Percentiles rank a stretch among this genome's conserved stretches.
These are phyloP conservation scores for Chernovozyma aurita DNA, from an alignment of 1,139 yeast species.

Conservation along the genomic window DNA sequence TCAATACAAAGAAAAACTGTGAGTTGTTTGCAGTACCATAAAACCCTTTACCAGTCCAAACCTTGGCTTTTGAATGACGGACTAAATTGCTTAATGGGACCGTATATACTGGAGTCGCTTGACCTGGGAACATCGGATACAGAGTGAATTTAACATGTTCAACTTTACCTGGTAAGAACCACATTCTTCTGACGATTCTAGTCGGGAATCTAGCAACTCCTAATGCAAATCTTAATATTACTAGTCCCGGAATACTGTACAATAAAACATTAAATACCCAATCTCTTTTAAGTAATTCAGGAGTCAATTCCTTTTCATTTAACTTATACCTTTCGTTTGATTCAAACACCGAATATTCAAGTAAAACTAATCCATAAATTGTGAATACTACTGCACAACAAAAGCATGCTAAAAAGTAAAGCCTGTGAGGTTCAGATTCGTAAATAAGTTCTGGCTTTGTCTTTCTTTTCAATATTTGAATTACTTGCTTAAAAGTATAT, in stretches of 20 bases:
- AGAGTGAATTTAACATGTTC: slow-evolving; percentile 62
- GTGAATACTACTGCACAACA: slow-evolving; percentile 66
- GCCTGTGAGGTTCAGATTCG: slow-evolving; percentile 78
- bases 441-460: slow-evolving; percentile 69
- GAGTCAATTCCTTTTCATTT: slow-evolving; percentile 45
- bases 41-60: slow-evolving; percentile 84
- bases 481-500: slow-evolving; percentile 58
- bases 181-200: slow-evolving; percentile 67
- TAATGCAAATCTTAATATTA: slow-evolving; percentile 32
- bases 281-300: slow-evolving; percentile 32
- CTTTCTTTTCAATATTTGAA: slow-evolving; percentile 53
- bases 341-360: slow-evolving; percentile 55
- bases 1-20: slow-evolving; percentile 68
- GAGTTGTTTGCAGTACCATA: slow-evolving; percentile 79
- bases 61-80: slow-evolving; percentile 59
- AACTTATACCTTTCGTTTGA: slow-evolving; percentile 56
- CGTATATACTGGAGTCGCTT: slow-evolving; percentile 71
- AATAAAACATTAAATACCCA: slow-evolving; percentile 29
- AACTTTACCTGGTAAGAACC: slow-evolving; percentile 62
- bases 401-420: slow-evolving; percentile 67
- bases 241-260: slow-evolving; percentile 33
- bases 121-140: slow-evolving; percentile 72
- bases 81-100: slow-evolving; percentile 54
- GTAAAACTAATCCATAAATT: slow-evolving; percentile 58
- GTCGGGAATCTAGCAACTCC: slow-evolving; percentile 56